Conservation (phyloP, 2,329 filamentous ascomycete genomes). For the Trichophyton schoenleinii region DNA sequence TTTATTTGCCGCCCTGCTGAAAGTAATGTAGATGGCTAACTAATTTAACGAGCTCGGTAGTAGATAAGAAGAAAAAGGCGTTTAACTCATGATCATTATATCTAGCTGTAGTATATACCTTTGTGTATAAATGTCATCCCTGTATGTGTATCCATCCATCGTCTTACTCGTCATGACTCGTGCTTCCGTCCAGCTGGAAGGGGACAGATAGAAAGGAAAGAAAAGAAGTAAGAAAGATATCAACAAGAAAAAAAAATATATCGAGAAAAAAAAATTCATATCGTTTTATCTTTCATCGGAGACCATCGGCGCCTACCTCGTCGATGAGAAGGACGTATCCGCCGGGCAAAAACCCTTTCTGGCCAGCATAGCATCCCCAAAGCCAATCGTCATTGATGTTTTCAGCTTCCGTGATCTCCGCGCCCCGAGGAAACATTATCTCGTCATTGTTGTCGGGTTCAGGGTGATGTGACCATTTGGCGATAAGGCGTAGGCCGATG, state of each 20-base stretch:
- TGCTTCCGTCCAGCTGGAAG: not conserved
- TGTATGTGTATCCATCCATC: not conserved
- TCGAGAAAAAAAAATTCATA: not conserved
- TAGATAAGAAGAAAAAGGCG: not conserved
- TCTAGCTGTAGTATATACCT: not conserved
- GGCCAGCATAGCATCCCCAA: constrained; percentile 72
- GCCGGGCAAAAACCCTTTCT: constrained; percentile 66
- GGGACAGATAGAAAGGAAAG: too few relatives aligned
- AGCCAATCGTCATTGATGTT: constrained; percentile 88
- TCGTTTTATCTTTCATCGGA: not conserved
- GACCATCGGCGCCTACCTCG: constrained; percentile 16
- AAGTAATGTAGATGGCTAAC: too few relatives aligned
- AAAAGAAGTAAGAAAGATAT: not conserved
- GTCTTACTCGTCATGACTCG: not conserved
- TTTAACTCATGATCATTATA: not conserved
- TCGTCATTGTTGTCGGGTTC: constrained; percentile 50
- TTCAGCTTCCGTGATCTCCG: constrained; percentile 70
- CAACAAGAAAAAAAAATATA: not conserved
- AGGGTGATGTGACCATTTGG: constrained; percentile 70
- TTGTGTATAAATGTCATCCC: not conserved
- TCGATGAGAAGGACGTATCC: constrained; percentile 52
- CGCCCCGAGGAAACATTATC: constrained; percentile 68
- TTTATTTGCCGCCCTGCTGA: too few relatives aligned
- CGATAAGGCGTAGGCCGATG: constrained; percentile 49
- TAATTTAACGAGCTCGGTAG: too few relatives aligned